Percentiles rank a stretch among this genome's conserved stretches.
Conservation (phyloP, 768 basidiomycete genomes). For the Podaxis sp. region DNA sequence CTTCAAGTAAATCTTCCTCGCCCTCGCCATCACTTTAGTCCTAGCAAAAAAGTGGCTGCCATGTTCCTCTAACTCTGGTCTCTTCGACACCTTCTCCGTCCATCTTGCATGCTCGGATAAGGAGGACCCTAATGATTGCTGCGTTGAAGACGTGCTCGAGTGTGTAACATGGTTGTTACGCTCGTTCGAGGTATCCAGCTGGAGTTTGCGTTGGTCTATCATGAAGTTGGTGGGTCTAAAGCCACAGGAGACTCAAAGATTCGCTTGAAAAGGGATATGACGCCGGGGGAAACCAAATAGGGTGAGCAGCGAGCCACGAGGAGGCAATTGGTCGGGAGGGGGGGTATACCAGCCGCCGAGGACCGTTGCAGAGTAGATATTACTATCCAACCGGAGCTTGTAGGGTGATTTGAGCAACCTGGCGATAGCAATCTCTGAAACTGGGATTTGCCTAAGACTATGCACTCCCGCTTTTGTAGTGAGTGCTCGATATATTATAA, state of each 20-base stretch:
- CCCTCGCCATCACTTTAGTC: constrained; percentile 8
- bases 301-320: background rate
- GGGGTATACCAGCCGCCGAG: too few species aligned
- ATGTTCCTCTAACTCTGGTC: background rate
- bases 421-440: too few species aligned
- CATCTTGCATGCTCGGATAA: background rate
- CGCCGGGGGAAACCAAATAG: background rate
- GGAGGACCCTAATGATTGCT: background rate
- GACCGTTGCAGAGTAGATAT: too few species aligned
- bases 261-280: background rate
- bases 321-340: background rate
- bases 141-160: background rate
- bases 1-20: constrained; percentile 45
- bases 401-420: too few species aligned
- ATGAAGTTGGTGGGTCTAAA: background rate
- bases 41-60: constrained; percentile 18
- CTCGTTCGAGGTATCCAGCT: background rate
- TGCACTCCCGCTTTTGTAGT: too few species aligned
- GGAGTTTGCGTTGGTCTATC: background rate
- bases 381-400: too few species aligned
- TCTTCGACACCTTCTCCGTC: background rate
- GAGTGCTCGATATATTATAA: too few species aligned
- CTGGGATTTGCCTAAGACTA: too few species aligned
- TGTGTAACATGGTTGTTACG: background rate
- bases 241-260: too few species aligned